Evolutionary conservation across 1,284 basidiomycete species (phyloP).

Genomic region (Irpex rosettiformis): DNA sequence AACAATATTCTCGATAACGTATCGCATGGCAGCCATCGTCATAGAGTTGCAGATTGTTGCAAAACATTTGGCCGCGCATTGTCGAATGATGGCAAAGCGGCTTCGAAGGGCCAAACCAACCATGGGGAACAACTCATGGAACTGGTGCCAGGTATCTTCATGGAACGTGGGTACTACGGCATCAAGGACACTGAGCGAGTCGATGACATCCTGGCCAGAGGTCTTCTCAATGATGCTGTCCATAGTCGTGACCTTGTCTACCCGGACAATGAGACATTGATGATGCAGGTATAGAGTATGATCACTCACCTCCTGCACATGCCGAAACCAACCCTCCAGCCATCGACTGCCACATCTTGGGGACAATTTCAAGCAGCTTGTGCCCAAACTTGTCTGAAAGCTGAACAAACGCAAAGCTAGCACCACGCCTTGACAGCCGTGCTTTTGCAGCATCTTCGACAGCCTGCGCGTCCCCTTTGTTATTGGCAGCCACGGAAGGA

Average conservation of each 20-base stretch:
- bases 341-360: conserved; percentile 95
- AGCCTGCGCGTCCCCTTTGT: conserved; percentile 43
- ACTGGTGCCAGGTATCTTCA: conserved; percentile 62
- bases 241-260: conserved; percentile 52
- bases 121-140: conserved; percentile 74
- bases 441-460: conserved; percentile 47
- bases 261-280: background rate
- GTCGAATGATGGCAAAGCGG: conserved; percentile 85
- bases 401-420: conserved; percentile 78
- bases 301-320: conserved; percentile 58
- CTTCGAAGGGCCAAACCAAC: conserved; percentile 79
- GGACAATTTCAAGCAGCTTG: conserved; percentile 71
- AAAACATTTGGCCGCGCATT: conserved; percentile 84
- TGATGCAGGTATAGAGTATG: conserved; percentile 4
- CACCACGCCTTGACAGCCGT: conserved; percentile 75
- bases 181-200: conserved; percentile 88
- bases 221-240: conserved; percentile 66
- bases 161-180: conserved; percentile 80
- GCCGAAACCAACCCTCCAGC: conserved; percentile 71
- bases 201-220: conserved; percentile 89
- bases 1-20: conserved; percentile 84
- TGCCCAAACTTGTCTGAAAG: conserved; percentile 80
- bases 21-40: conserved; percentile 83
- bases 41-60: conserved; percentile 87
- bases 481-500: conserved; percentile 31